phyloP scores from a whole-genome alignment of 2,329 filamentous ascomycete genomes.

The Seiridium cupressi region DNA sequence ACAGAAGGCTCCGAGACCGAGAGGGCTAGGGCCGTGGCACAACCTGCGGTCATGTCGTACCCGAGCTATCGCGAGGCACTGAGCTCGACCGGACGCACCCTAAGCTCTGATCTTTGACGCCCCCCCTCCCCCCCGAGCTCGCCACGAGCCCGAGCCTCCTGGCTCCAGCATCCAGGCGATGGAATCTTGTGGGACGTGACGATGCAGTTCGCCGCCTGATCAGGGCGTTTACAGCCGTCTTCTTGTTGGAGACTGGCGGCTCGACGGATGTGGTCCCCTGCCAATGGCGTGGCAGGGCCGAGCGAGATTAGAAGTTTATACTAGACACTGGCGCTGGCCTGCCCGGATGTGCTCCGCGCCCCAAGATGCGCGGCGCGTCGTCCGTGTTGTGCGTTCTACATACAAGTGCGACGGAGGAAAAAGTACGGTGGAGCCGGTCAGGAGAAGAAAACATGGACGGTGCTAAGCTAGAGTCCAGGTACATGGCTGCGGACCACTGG shows the following conservation, averaged over 20 bases:
- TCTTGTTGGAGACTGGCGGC: not conserved
- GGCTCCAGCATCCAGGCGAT: not conserved
- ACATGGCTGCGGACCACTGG: not conserved
- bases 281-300: not conserved
- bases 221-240: not conserved
- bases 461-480: not conserved
- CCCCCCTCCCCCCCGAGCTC: not conserved
- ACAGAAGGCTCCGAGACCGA: not conserved
- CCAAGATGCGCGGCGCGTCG: not conserved
- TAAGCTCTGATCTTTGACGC: not conserved
- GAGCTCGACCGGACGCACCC: no score
- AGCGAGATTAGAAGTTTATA: conserved; percentile 5
- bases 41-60: no score
- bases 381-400: no score
- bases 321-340: not conserved
- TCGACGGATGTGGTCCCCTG: conserved; percentile 2
- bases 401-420: not conserved
- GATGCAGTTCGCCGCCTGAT: conserved; percentile 1
- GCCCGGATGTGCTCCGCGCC: conserved; percentile 2
- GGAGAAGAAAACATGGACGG: not conserved
- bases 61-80: no score
- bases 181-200: not conserved
- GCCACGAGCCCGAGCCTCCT: not conserved
- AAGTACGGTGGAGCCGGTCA: not conserved
- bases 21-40: no score